A percentile compares a stretch with the other conserved stretches of the same genome.
phyloP scores from a whole-genome alignment of 257 asterid genomes.

The Nicotiana tomentosiformis region DNA sequence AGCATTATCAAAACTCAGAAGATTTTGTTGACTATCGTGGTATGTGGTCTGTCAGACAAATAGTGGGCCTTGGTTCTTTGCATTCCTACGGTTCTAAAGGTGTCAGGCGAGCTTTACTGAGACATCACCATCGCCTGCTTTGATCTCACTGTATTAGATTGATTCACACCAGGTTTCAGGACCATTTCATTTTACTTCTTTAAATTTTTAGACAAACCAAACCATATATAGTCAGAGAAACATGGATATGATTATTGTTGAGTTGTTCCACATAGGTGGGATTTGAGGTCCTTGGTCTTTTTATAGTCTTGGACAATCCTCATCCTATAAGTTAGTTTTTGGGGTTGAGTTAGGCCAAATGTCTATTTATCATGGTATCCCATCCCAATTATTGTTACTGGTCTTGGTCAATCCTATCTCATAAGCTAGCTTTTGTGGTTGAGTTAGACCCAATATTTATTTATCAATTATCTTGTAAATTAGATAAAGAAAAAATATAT shows the following conservation, averaged over 20 bases:
- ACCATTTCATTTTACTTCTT: neutral
- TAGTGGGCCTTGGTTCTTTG: neutral
- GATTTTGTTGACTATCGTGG: constrained; percentile 2
- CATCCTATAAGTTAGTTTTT: no score
- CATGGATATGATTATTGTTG: neutral
- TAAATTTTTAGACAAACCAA: neutral
- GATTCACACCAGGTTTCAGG: neutral
- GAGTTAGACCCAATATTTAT: no score
- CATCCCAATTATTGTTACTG: no score
- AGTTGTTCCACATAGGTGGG: no score
- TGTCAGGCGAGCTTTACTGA: neutral
- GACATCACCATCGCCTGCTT: neutral
- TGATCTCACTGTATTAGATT: neutral
- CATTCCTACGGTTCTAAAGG: neutral
- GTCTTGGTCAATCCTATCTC: no score
- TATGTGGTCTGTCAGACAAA: neutral
- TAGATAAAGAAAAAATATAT: neutral
- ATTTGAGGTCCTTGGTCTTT: no score
- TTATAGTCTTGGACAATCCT: no score
- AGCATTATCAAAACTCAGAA: neutral
- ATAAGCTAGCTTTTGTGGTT: no score
- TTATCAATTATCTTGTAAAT: constrained; percentile 5
- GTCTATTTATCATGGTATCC: no score
- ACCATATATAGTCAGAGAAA: neutral
- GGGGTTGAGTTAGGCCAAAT: no score